Base-by-base conservation (phyloP, 495 filamentous ascomycete genomes). In the Xylaria acuta region DNA sequence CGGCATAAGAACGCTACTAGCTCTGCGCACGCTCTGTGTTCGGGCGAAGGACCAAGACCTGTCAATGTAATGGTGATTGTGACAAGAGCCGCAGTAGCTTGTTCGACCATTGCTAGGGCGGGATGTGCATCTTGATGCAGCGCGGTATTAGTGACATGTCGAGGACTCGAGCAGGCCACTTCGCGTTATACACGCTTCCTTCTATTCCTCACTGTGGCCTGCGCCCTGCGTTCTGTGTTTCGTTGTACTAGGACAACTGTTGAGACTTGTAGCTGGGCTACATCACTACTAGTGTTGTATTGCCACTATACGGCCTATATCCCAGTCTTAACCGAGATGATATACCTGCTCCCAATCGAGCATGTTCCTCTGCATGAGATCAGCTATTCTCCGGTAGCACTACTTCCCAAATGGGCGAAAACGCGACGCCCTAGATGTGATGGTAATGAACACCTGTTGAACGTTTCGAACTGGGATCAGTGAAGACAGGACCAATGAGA, bases 1-100 rank as follows among this genome's bases (percentile, higher is more conserved):
- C 22, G 51, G 34, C 36, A 58, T 32, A 22, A 54, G 25, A 59
- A 45, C 30, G 30, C 54, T 59, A 45, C 32, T 14, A 32, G n/a
- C 41, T 38, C 68, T 59, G 43, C 58, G 49, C 45, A 38, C 36
- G 22, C 25, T 54, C 6, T 34, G 30, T 34, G n/a, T 34, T 56
- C 69, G 69, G 59, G 25, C 69, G 36, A 64, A 71, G 47, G 18
- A 64, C 60, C 47, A 62, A 62, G 27, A 70, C 43, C 43, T 60
- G 51, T 58, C 20, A 27, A 60, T 34, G 67, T 7, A 45, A 36
- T 47, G 14, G 34, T 56, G 53, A 69, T 40, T 59, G 67, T 69
- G 67, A 60, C 54, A 70, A 38, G 53, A 60, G 54, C 67, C 67
- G 67, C 67, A 70, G 54, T 70, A 70, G 67, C 67, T 49, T 62